Conservation (phyloP, 306 rosid species). For the Inga oerstediana region DNA sequence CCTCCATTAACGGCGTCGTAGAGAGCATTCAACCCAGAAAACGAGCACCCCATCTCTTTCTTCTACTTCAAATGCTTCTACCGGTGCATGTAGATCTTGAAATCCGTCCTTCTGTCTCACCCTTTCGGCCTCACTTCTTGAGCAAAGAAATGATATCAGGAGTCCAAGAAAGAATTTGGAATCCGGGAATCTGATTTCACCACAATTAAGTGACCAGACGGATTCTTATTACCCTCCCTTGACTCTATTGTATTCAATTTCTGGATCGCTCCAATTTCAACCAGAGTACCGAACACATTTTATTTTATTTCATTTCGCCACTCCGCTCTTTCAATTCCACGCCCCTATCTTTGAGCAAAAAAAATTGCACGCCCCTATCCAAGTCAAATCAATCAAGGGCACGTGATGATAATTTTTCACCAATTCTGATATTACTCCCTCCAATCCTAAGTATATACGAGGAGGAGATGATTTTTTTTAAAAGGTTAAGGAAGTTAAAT, state of each 20-base stretch:
- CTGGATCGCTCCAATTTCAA: constrained; percentile 42
- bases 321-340: constrained; percentile 9
- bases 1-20: constrained; percentile 95
- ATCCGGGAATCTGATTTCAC: constrained; percentile 62
- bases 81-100: constrained; percentile 1
- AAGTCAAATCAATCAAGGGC: not conserved
- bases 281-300: constrained; percentile 28
- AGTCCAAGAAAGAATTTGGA: constrained; percentile 27
- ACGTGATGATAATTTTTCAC: not conserved
- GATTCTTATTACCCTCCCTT: not conserved
- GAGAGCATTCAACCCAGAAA: constrained; percentile 87
- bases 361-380: not conserved
- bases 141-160: constrained; percentile 46
- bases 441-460: too few species aligned
- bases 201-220: constrained; percentile 6
- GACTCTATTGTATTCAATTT: not conserved
- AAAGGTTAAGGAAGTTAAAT: too few species aligned
- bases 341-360: not conserved
- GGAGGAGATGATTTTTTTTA: too few species aligned
- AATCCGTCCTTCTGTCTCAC: not conserved
- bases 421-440: not conserved
- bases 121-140: not conserved
- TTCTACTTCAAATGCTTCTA: constrained; percentile 25
- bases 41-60: constrained; percentile 82
- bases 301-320: constrained; percentile 12